Evolutionary conservation across 148 eudicot species (phyloP), one percentile per base, ranked within the genome.

Genomic region (Persicaria maculosa): DNA sequence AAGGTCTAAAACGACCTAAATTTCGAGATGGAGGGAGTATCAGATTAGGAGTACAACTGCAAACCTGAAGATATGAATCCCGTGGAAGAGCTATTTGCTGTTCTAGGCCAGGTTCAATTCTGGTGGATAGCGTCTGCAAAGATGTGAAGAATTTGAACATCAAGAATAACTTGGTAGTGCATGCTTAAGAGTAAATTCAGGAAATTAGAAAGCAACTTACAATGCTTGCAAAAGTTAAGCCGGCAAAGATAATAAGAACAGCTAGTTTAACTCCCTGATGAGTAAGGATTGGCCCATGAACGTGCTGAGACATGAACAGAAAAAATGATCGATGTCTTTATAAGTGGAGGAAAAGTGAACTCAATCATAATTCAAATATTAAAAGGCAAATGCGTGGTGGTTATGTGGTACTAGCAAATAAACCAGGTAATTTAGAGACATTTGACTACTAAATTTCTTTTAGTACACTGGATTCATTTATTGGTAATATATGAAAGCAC

Each of bases 21-120:
- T n/a, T n/a, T n/a, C n/a, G n/a, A n/a, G n/a, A n/a, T n/a, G n/a
- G n/a, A n/a, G n/a, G n/a, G n/a, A n/a, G n/a, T n/a, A 31, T 4
- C 44, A 36, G 68, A 12, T 62, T 62, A 44, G 46, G 50, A 19
- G 9, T 12, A 48, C 45, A 79, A 50, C 17, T 50, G 52, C 69
- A 71, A 73, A 88, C 91, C 91, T 88, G 91, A 72, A 88, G 91
- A 80, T 88, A 88, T 12, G 91, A 88, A 72, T 88, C 88, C 80
- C 91, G 79, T 20, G 91, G 91, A 80, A 88, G 88, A 80, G 88
- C 91, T 78, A 88, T 72, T 76, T 88, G 86, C 72, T 88, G 91
- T 76, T 83, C 87, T 73, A 88, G 78, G 55, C 91, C 91, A 80
- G 91, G 81, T 77, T 85, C 84, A 74, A 85, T 80, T 77, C 91